These are phyloP conservation scores for Trichoderma brevicompactum DNA, from an alignment of 2,329 filamentous ascomycete genomes.

Conservation along the genomic window DNA sequence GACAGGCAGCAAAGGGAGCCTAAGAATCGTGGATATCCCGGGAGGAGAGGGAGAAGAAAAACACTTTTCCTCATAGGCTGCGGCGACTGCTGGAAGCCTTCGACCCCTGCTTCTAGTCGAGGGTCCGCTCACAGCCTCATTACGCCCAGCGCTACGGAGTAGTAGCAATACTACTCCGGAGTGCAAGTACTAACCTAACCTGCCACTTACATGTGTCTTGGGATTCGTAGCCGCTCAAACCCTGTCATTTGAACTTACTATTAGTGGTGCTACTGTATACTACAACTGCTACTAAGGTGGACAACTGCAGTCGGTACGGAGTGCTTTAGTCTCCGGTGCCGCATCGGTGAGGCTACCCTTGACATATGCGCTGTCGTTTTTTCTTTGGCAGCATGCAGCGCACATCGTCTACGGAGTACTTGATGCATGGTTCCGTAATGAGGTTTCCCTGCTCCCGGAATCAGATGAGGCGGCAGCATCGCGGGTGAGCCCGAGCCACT, in stretches of 20 bases:
- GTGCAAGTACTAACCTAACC: too few relatives aligned
- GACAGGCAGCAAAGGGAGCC: conserved; percentile 20
- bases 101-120: background rate
- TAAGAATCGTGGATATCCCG: background rate
- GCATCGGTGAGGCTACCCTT: conserved; percentile 21
- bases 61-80: background rate
- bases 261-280: too few relatives aligned
- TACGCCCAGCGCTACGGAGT: too few relatives aligned
- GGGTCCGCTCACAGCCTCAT: background rate
- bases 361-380: conserved; percentile 11
- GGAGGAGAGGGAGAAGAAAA: background rate
- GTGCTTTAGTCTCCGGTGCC: conserved; percentile 1
- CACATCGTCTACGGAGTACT: background rate
- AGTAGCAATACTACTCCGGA: too few relatives aligned
- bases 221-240: too few relatives aligned
- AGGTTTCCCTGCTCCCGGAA: conserved; percentile 12
- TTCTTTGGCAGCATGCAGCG: background rate
- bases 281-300: background rate
- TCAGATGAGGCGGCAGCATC: conserved; percentile 27
- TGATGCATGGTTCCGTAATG: conserved; percentile 16
- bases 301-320: background rate
- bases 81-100: background rate
- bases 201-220: too few relatives aligned
- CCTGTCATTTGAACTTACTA: too few relatives aligned
- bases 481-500: conserved; percentile 20